Base-by-base conservation (phyloP, 345 rosid genomes). In the Isatis tinctoria region DNA sequence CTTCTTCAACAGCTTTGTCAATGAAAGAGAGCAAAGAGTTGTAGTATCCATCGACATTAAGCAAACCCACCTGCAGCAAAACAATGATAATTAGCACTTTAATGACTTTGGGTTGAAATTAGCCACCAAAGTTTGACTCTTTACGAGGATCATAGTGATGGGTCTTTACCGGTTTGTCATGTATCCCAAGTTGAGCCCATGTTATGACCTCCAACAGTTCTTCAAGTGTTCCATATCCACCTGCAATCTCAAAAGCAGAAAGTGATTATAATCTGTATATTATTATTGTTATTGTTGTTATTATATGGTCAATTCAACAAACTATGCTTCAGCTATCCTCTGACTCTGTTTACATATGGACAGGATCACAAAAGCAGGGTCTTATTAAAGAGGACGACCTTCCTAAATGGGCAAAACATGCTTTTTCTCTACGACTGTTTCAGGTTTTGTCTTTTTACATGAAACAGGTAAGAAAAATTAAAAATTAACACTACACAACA, bases 1-100 rank as follows among this genome's bases (percentile, higher is more conserved):
- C 96, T 65, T 91, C 98, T 85, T 94, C 95, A 65, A 94, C 97
- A 39, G 98, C 98, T 83, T 89, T 91, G 78, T 94, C 97, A 52
- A 94, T 85, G 72, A 94, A 94, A 4, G 91, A 91, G 63, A 94
- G 91, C 85, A 94, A 79, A 6, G 98, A 89, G 78, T 94, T 89
- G 82, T 89, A 94, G 89, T 88, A 94, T 72, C 97, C 98, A 83
- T 94, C 98, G 65, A 93, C 97, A 79, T 93, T 93, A 67, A 93
- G 81, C 94, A 93, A 76, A 61, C 98, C 98, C 77, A 93, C 97
- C 98, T 93, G 74, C 74, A 69, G 20, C 52, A 56, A n/a, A 45
- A 74, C 40, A 39, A 30, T 65, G 17, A 4, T 14, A 5, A 33
- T 45, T 36, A 56, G 60, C 4, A 32, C 30, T 65, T 28, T 13